phyloP scores from a whole-genome alignment of 768 basidiomycete genomes.

The Krasilnikovozyma curviuscula region DNA sequence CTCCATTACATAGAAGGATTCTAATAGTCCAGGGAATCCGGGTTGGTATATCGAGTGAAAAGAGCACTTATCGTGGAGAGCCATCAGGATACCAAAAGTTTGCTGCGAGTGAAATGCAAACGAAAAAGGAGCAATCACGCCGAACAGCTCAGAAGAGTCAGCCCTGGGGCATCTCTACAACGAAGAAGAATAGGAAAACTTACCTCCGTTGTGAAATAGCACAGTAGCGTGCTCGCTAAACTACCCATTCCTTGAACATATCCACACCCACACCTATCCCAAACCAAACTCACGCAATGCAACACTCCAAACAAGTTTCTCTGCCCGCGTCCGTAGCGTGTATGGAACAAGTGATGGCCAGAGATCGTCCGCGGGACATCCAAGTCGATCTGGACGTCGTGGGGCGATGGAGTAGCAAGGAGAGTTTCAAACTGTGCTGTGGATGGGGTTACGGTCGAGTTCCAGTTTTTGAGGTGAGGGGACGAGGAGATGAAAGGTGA shows the following conservation, averaged over 20 bases:
- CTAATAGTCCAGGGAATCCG: constrained; percentile 86
- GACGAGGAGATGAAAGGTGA: not conserved
- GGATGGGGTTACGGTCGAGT: not conserved
- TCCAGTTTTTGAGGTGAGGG: not conserved
- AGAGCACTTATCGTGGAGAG: constrained; percentile 70
- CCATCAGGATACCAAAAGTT: constrained; percentile 62
- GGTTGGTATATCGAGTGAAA: constrained; percentile 79
- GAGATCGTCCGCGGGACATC: constrained; percentile 92
- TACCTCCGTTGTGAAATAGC: constrained; percentile 73
- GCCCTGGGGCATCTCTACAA: not conserved
- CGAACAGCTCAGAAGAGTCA: not conserved
- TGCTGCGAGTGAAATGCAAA: constrained; percentile 26
- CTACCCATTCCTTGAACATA: constrained; percentile 99
- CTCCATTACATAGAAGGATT: constrained; percentile 92
- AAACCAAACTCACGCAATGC: constrained; percentile 74
- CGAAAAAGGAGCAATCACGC: not conserved
- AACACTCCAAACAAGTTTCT: constrained; percentile 86
- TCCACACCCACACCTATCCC: constrained; percentile 63
- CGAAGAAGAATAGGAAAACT: constrained; percentile 8
- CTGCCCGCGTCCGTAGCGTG: constrained; percentile 94
- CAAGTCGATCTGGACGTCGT: constrained; percentile 93
- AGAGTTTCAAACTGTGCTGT: constrained; percentile 28
- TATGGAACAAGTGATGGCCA: constrained; percentile 83
- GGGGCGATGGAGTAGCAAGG: constrained; percentile 60
- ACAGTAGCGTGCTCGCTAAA: constrained; percentile 79